Base-by-base conservation (phyloP, 139 green algal species). In the Yamagishiella unicocca region DNA sequence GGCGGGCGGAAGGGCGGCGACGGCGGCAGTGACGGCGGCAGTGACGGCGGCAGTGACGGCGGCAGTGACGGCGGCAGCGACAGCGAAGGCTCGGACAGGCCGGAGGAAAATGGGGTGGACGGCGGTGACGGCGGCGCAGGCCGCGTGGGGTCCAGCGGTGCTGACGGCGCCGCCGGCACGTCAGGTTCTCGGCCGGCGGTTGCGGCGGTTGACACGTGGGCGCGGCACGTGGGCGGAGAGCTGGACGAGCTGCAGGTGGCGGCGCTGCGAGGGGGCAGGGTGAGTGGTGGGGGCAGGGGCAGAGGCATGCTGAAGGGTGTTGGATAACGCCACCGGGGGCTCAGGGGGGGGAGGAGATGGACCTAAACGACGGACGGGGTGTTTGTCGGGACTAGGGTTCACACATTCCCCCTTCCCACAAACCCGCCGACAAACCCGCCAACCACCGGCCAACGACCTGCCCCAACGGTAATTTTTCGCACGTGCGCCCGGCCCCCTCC, bases 171-270 rank as follows among this genome's bases (percentile, higher is more conserved):
- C 68, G 42, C 1, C 45, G 43, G 27, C 6, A 88, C 38, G 62
- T 25, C 40, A 25, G 68, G 53, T 21, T 8, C 37, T 62, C 21
- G 43, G 45, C 1, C n/a, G 31, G 53, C 70, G 45, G 66, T 38
- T 22, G 67, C n/a, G 31, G 78, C 25, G 29, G 42, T 33, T 6
- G 85, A 90, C 82, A 82, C 42, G 1, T 94, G 88, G 88, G 64
- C 72, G 0, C 64, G 71, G 35, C 86, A 92, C 29, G 74, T 92
- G 53, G 79, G 84, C n/a, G 77, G 86, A 27, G 82, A 89, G 62
- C 80, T 91, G 37, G 46, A 31, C 2, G 83, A 89, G 2, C 53
- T 24, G 8, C 61, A 90, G 46, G 53, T 83, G 75, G 85, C 71
- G 17, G 74, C 76, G 14, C 85, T 85, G 76, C 31, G 3, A 3